A percentile compares a stretch with the other conserved stretches of the same genome.
Conservation (phyloP, 2,329 filamentous ascomycete species). For the Verticillium dahliae region DNA sequence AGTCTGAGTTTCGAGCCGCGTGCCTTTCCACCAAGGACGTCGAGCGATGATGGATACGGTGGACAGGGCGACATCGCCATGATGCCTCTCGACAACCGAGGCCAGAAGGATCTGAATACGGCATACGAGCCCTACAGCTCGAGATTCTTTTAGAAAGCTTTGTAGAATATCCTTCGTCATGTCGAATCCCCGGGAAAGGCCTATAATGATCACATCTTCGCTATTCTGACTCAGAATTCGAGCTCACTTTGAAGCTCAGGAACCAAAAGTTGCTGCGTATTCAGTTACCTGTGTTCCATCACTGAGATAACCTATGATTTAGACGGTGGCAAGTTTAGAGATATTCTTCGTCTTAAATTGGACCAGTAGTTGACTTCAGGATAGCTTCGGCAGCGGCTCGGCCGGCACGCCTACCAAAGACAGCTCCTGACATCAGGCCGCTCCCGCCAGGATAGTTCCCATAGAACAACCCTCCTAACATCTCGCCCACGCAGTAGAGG, state of each 20-base stretch:
- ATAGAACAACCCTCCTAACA: slow-evolving; percentile 60
- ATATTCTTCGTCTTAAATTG: too few species aligned
- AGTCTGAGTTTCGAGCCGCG: background rate
- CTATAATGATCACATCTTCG: too few species aligned
- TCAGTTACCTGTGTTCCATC: too few species aligned
- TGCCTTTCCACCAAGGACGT: background rate
- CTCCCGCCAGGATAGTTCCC: slow-evolving; percentile 58
- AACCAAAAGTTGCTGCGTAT: too few species aligned
- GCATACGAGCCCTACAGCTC: slow-evolving; percentile 17
- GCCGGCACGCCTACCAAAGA: slow-evolving; percentile 39
- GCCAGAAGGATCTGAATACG: slow-evolving; percentile 16
- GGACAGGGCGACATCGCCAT: slow-evolving; percentile 9
- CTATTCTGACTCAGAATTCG: too few species aligned
- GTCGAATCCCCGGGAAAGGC: too few species aligned
- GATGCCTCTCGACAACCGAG: slow-evolving; percentile 8
- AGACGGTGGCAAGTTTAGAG: too few species aligned
- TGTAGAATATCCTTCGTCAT: too few species aligned
- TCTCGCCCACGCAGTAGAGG: slow-evolving; percentile 57
- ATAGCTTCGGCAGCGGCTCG: slow-evolving; percentile 1
- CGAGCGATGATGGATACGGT: background rate
- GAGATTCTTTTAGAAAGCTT: background rate
- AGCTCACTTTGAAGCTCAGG: too few species aligned
- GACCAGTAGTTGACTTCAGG: background rate
- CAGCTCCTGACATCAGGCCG: slow-evolving; percentile 52
- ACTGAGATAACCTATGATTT: too few species aligned